Evolutionary conservation across 2,329 filamentous ascomycete genomes (phyloP).

Genomic region (Aspergillus ochraceoroseus): DNA sequence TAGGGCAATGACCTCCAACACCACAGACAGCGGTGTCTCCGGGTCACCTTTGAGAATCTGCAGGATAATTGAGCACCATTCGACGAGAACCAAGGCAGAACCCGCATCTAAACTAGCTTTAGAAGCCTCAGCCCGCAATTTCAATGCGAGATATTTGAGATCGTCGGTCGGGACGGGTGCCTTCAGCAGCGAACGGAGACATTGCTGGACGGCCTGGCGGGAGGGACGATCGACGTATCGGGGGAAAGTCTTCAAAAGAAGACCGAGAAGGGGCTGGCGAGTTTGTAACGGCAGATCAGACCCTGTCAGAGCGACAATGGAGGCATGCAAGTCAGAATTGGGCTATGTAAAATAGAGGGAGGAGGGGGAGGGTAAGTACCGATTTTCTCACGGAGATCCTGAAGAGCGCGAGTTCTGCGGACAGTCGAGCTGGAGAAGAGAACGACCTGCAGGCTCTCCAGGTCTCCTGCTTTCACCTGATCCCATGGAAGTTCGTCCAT

Average conservation of each 20-base stretch:
- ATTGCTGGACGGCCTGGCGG: conserved; percentile 74
- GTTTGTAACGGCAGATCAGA: conserved; percentile 31
- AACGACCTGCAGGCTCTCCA: conserved; percentile 38
- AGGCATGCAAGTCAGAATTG: conserved; percentile 16
- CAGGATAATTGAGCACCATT: conserved; percentile 81
- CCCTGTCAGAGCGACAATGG: conserved; percentile 22
- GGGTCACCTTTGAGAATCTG: conserved; percentile 63
- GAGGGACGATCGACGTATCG: conserved; percentile 83
- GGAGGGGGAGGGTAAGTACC: conserved; percentile 27
- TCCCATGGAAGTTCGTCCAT: conserved; percentile 46
- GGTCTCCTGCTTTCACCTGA: conserved; percentile 41
- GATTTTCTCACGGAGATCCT: conserved; percentile 45
- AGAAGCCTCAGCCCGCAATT: conserved; percentile 65
- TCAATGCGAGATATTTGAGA: conserved; percentile 57
- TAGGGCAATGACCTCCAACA: conserved; percentile 60
- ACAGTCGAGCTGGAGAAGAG: conserved; percentile 43
- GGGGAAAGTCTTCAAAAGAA: conserved; percentile 82
- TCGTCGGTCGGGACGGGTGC: conserved; percentile 50
- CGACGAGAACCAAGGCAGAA: conserved; percentile 81
- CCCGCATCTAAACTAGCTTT: conserved; percentile 72
- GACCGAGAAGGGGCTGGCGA: conserved; percentile 53
- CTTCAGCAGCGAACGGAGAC: conserved; percentile 64
- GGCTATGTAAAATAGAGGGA: conserved; percentile 2
- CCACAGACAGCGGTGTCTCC: conserved; percentile 57
- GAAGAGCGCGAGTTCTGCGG: conserved; percentile 39